Evolutionary conservation across 345 rosid genomes (phyloP).

Genomic region (Salix purpurea): DNA sequence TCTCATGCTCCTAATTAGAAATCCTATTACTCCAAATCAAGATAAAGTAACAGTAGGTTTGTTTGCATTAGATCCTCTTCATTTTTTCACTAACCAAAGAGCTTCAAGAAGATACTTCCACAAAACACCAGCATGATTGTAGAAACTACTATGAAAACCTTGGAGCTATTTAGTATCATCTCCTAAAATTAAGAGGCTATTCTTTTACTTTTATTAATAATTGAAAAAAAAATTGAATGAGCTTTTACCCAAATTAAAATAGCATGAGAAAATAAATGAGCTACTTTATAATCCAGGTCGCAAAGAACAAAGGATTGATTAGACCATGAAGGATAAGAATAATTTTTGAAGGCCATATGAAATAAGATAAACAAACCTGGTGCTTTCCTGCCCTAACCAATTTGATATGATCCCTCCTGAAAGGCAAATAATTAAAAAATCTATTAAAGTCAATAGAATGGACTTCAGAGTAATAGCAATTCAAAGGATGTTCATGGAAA

Average conservation of each 20-base stretch:
- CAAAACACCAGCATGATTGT: background rate
- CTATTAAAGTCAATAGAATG: background rate
- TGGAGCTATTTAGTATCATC: background rate
- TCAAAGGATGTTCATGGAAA: background rate
- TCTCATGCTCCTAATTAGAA: background rate
- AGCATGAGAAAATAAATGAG: background rate
- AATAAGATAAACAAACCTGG: constrained; percentile 50
- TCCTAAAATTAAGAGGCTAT: background rate
- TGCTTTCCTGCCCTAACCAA: constrained; percentile 87
- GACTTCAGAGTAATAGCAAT: background rate
- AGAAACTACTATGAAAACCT: background rate
- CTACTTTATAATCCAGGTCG: background rate
- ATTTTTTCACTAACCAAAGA: background rate
- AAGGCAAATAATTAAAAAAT: constrained; percentile 24
- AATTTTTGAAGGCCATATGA: background rate
- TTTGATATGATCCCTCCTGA: constrained; percentile 76
- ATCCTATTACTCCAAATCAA: constrained; percentile 2
- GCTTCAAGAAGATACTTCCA: background rate
- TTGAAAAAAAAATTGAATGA: background rate
- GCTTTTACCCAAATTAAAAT: background rate
- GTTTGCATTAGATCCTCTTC: background rate
- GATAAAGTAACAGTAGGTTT: background rate
- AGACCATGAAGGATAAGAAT: background rate
- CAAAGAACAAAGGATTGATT: background rate
- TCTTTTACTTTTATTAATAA: background rate